Percentiles rank a stretch among this genome's conserved stretches.
phyloP scores from a whole-genome alignment of 345 rosid species.

The Balakata baccata region DNA sequence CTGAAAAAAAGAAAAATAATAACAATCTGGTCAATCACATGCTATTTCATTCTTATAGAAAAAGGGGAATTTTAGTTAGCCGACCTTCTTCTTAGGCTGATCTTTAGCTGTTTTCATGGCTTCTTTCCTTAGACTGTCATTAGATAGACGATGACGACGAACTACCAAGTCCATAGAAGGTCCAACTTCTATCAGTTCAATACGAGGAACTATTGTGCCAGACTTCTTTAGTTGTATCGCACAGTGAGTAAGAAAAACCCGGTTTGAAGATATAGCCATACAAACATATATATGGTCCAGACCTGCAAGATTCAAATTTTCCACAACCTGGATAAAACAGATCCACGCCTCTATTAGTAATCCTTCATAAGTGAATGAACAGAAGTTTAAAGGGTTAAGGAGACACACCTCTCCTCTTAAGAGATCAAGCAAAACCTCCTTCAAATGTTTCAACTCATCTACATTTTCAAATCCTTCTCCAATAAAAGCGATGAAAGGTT shows the following conservation, averaged over 20 bases:
- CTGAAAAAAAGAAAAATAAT: slow-evolving; percentile 47
- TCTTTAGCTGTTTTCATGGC: slow-evolving; percentile 76
- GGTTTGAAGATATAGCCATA: slow-evolving; percentile 68
- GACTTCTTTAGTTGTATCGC: slow-evolving; percentile 83
- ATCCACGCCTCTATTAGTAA: slow-evolving; percentile 6
- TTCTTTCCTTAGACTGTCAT: slow-evolving; percentile 69
- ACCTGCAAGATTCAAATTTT: slow-evolving; percentile 80
- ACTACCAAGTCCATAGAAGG: slow-evolving; percentile 93
- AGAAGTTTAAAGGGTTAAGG: background rate
- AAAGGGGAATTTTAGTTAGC: background rate
- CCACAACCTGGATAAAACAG: slow-evolving; percentile 63
- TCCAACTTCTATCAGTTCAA: slow-evolving; percentile 89
- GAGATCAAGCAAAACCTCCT: slow-evolving; percentile 80
- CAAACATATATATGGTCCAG: slow-evolving; percentile 78
- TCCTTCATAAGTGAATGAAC: background rate
- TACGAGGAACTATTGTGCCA: slow-evolving; percentile 78
- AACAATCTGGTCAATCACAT: slow-evolving; percentile 13
- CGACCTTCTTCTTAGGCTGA: slow-evolving; percentile 83
- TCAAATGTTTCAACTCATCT: slow-evolving; percentile 76
- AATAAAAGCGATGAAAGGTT: slow-evolving; percentile 72
- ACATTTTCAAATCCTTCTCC: slow-evolving; percentile 88
- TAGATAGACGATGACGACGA: slow-evolving; percentile 91
- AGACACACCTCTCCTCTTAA: slow-evolving; percentile 74
- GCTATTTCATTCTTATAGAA: background rate
- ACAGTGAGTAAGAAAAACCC: slow-evolving; percentile 72